These are phyloP conservation scores for Neofusicoccum umdonicola DNA, from an alignment of 2,329 filamentous ascomycete genomes.

Conservation along the genomic window DNA sequence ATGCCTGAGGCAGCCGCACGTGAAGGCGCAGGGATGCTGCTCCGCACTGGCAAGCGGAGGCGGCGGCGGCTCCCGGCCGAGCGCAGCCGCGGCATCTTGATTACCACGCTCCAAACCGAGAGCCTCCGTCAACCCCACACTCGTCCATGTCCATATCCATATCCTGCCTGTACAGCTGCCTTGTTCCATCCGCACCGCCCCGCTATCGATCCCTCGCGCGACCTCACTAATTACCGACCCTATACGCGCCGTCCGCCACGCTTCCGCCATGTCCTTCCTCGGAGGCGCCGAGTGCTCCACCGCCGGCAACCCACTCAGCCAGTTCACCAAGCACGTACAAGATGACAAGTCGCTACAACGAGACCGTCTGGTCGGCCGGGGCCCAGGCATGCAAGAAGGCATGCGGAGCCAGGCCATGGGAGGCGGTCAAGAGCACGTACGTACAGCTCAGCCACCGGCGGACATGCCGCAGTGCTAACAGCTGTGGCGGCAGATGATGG, in stretches of 20 bases:
- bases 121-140: slow-evolving; percentile 2
- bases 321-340: slow-evolving; percentile 95
- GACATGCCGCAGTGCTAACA: background rate
- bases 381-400: slow-evolving; percentile 68
- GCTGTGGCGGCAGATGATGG: slow-evolving; percentile 70
- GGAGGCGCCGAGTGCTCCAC: slow-evolving; percentile 96
- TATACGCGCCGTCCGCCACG: background rate
- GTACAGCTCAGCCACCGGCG: slow-evolving; percentile 18
- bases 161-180: background rate
- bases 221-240: background rate
- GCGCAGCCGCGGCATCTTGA: slow-evolving; percentile 12
- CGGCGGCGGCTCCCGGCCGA: background rate
- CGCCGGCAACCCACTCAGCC: slow-evolving; percentile 89
- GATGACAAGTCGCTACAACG: slow-evolving; percentile 94
- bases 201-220: background rate
- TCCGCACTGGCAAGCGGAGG: slow-evolving; percentile 9
- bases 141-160: background rate
- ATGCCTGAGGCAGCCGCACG: background rate
- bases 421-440: slow-evolving; percentile 62
- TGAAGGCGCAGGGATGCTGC: background rate
- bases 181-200: background rate
- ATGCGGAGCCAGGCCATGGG: slow-evolving; percentile 72
- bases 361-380: slow-evolving; percentile 78
- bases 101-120: slow-evolving; percentile 2
- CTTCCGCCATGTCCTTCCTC: slow-evolving; percentile 81